Percentiles rank a stretch among this genome's conserved stretches.
phyloP scores from a whole-genome alignment of 192 early-diverging fungal genomes.

The Linnemannia elongata region DNA sequence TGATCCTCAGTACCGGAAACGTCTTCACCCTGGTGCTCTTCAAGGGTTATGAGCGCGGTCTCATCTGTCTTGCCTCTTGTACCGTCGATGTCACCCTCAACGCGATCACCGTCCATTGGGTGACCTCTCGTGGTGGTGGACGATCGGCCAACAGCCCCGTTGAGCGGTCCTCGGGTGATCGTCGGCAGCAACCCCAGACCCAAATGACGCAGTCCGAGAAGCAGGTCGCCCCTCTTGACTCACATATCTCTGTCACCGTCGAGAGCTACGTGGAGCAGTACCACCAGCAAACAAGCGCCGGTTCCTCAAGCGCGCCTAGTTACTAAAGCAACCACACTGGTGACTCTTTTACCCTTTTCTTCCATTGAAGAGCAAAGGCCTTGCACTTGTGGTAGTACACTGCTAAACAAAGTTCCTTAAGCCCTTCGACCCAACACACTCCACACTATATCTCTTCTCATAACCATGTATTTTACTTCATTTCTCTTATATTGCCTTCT shows the following conservation, averaged over 20 bases:
- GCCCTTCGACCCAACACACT: not conserved
- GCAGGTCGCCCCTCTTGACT: slow-evolving; percentile 37
- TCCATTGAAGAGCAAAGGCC: not conserved
- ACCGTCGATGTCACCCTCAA: slow-evolving; percentile 65
- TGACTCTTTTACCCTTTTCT: not conserved
- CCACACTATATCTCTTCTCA: not conserved
- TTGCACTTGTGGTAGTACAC: not conserved
- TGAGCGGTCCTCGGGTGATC: slow-evolving; percentile 23
- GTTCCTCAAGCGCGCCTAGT: not conserved
- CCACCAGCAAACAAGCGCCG: slow-evolving; percentile 35
- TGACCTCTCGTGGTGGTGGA: slow-evolving; percentile 44
- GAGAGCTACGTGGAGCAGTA: slow-evolving; percentile 51
- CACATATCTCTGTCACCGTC: slow-evolving; percentile 39
- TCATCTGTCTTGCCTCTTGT: slow-evolving; percentile 63
- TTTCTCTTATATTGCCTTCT: not conserved
- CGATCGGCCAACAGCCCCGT: not conserved
- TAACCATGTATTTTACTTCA: not conserved
- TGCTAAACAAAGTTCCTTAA: not conserved
- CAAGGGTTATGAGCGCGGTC: slow-evolving; percentile 58
- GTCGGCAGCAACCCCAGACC: not conserved
- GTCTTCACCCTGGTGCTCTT: slow-evolving; percentile 55
- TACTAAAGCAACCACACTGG: not conserved
- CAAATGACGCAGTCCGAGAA: slow-evolving; percentile 20
- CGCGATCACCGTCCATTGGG: slow-evolving; percentile 62
- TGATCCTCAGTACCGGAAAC: slow-evolving; percentile 59